Conservation (phyloP, 2,329 filamentous ascomycete genomes). For the Paramyrothecium roridum region DNA sequence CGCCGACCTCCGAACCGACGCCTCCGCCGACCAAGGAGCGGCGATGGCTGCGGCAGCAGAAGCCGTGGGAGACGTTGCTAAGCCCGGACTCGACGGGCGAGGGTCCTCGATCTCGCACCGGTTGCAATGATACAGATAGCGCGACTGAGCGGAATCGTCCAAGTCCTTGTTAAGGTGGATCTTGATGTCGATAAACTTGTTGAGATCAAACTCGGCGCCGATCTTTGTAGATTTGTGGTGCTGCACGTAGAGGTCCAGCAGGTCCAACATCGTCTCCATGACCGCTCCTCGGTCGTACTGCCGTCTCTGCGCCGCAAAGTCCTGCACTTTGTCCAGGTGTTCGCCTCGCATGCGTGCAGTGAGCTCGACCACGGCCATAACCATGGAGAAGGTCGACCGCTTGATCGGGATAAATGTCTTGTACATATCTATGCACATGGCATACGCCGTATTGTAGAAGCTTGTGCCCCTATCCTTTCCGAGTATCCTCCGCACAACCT, state of each 20-base stretch:
- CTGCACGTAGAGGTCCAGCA: constrained; percentile 90
- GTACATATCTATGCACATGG: constrained; percentile 84
- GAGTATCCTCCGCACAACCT: constrained; percentile 64
- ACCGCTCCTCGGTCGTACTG: constrained; percentile 46
- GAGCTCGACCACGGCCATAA: constrained; percentile 77
- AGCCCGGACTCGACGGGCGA: constrained; percentile 26
- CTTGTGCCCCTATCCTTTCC: constrained; percentile 39
- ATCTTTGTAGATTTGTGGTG: constrained; percentile 72
- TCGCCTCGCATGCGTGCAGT: constrained; percentile 65
- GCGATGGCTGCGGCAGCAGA: constrained; percentile 28
- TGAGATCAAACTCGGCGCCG: constrained; percentile 68
- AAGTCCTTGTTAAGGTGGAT: constrained; percentile 84
- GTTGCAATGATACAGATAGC: constrained; percentile 62
- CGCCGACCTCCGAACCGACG: constrained; percentile 25
- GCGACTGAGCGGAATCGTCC: constrained; percentile 56
- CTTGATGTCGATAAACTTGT: constrained; percentile 80
- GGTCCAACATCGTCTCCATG: constrained; percentile 80
- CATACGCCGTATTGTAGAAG: constrained; percentile 69
- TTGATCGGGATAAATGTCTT: constrained; percentile 92
- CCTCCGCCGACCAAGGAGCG: constrained; percentile 17
- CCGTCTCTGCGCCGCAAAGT: constrained; percentile 46
- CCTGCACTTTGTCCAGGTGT: constrained; percentile 45
- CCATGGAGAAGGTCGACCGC: constrained; percentile 82
- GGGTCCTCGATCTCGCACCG: constrained; percentile 41
- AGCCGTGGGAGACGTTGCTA: constrained; percentile 33